phyloP scores from a whole-genome alignment of 2,329 filamentous ascomycete species.

The Corniculantispora saksenae region DNA sequence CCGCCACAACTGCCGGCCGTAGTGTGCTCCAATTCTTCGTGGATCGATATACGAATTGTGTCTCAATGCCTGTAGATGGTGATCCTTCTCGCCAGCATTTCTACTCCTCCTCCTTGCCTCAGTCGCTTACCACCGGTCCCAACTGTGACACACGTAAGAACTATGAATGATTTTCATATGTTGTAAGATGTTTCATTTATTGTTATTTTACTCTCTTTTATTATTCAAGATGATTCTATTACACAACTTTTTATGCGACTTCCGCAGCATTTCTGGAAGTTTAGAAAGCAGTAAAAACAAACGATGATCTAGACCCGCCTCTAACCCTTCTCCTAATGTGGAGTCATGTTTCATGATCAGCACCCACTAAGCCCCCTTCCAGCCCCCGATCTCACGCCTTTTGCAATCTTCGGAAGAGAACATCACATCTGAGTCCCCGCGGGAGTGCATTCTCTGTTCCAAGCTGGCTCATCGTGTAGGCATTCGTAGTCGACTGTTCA shows the following conservation, averaged over 20 bases:
- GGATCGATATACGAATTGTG: not conserved
- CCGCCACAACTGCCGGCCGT: not conserved
- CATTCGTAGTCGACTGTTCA: constrained; percentile 4
- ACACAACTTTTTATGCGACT: not conserved
- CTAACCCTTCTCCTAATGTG: not conserved
- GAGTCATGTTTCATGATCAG: not conserved
- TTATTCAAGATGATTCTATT: not conserved
- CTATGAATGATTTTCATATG: not conserved
- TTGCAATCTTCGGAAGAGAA: constrained; percentile 6
- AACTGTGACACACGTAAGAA: not conserved
- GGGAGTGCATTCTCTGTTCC: constrained; percentile 10
- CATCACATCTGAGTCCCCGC: constrained; percentile 6
- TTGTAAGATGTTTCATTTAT: not conserved
- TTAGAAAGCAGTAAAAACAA: not conserved
- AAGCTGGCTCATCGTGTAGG: constrained; percentile 1
- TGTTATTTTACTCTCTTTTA: not conserved
- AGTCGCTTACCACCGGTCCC: too few relatives aligned
- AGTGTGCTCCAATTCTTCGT: not conserved
- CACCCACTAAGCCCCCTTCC: not conserved
- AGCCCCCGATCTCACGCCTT: not conserved
- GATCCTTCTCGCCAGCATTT: too few relatives aligned
- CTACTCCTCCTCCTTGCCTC: too few relatives aligned
- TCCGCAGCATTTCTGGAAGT: not conserved
- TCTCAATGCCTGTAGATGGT: too few relatives aligned
- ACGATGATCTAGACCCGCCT: not conserved